These are phyloP conservation scores for Psilocybe cyanescens DNA, from an alignment of 768 basidiomycete species.

Conservation along the genomic window DNA sequence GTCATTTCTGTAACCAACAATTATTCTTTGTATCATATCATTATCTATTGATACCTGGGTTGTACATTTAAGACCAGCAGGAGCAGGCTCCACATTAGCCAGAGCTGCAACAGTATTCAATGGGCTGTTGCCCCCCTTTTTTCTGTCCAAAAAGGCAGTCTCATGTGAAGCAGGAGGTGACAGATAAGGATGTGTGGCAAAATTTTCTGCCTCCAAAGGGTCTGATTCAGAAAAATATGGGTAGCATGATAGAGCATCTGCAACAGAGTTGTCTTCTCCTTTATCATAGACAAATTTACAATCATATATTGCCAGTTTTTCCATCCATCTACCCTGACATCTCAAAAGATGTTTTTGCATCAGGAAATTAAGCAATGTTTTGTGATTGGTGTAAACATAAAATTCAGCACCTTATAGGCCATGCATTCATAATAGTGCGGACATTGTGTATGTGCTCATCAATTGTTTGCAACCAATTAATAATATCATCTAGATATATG, in stretches of 20 bases:
- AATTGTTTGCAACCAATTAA: constrained; percentile 43
- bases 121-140: too few species aligned
- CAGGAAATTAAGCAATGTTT: constrained; percentile 35
- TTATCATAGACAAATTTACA: constrained; percentile 34
- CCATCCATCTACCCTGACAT: constrained; percentile 35
- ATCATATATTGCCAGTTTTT: constrained; percentile 39
- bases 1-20: constrained; percentile 3
- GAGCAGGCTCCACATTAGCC: too few species aligned
- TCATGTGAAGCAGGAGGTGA: too few species aligned
- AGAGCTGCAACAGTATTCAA: too few species aligned
- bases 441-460: constrained; percentile 36
- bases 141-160: too few species aligned
- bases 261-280: constrained; percentile 36
- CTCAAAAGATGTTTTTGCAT: constrained; percentile 35
- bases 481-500: constrained; percentile 48
- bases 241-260: constrained; percentile 37
- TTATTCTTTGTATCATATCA: background rate
- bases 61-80: too few species aligned
- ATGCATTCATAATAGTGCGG: constrained; percentile 27
- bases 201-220: background rate
- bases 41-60: too few species aligned
- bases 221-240: constrained; percentile 1
- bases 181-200: too few species aligned
- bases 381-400: constrained; percentile 39
- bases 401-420: constrained; percentile 30